These are phyloP conservation scores for Patellifolia procumbens DNA, from an alignment of 179 eudicot species.

Conservation along the genomic window DNA sequence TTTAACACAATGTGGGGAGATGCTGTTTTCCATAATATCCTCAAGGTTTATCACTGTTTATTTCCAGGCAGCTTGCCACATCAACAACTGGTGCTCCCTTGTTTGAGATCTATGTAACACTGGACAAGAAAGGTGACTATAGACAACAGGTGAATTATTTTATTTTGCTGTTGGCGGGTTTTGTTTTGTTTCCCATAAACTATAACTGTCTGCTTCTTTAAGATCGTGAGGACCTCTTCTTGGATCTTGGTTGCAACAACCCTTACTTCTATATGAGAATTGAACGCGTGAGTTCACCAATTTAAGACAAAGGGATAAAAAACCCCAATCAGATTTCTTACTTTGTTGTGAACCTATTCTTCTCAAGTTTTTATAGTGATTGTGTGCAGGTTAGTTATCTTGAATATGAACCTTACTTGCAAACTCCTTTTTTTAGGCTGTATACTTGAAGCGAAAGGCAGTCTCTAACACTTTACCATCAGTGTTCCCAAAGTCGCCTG, in stretches of 20 bases:
- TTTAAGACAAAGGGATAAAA: background rate
- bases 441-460: slow-evolving; percentile 68
- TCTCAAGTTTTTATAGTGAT: background rate
- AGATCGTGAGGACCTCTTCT: slow-evolving; percentile 10
- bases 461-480: slow-evolving; percentile 46
- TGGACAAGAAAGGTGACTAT: slow-evolving; percentile 71
- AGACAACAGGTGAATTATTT: slow-evolving; percentile 68
- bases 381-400: background rate
- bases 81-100: slow-evolving; percentile 77
- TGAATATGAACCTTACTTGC: background rate
- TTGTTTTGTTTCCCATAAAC: background rate
- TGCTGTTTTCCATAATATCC: slow-evolving; percentile 7
- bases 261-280: background rate
- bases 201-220: background rate
- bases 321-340: background rate
- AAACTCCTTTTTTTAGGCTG: slow-evolving; percentile 52
- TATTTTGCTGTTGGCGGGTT: background rate
- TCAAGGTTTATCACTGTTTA: slow-evolving; percentile 14
- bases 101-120: slow-evolving; percentile 80
- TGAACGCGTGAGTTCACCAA: background rate
- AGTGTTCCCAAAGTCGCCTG: slow-evolving; percentile 49
- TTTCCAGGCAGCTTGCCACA: slow-evolving; percentile 93
- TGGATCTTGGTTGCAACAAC: background rate
- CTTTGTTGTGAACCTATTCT: background rate
- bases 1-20: background rate